A percentile compares a stretch with the other conserved stretches of the same genome.
Evolutionary conservation across 1,284 basidiomycete species (phyloP).

Genomic region (Pseudozyma tsukubaensis): DNA sequence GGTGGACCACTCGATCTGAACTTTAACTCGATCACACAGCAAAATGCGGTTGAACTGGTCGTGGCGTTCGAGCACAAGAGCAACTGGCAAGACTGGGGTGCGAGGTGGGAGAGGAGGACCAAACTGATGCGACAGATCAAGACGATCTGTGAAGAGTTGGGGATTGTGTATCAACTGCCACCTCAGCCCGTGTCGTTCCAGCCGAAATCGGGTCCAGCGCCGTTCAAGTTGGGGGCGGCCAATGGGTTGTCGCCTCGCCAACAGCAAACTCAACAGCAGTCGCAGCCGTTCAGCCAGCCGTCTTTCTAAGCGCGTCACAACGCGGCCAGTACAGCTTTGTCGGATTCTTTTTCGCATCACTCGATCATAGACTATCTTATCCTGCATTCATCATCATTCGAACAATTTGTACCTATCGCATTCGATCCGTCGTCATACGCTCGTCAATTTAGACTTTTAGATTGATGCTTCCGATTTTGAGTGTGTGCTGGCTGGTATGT

Average conservation of each 20-base stretch:
- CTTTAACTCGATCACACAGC: slow-evolving; percentile 65
- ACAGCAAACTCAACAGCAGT: slow-evolving; percentile 2
- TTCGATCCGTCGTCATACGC: not conserved
- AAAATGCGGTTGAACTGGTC: slow-evolving; percentile 58
- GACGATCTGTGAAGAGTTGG: slow-evolving; percentile 51
- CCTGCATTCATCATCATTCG: not conserved
- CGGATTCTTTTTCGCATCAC: too few species aligned
- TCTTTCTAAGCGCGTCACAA: too few species aligned
- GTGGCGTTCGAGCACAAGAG: slow-evolving; percentile 82
- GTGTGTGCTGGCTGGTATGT: too few species aligned
- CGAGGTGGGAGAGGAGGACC: slow-evolving; percentile 72
- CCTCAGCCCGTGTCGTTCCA: slow-evolving; percentile 63
- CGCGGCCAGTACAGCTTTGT: too few species aligned
- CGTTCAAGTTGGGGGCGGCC: slow-evolving; percentile 36
- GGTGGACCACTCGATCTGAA: slow-evolving; percentile 65
- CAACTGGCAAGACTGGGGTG: slow-evolving; percentile 89
- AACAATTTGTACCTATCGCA: not conserved
- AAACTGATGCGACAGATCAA: slow-evolving; percentile 64
- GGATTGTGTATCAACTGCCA: slow-evolving; percentile 57
- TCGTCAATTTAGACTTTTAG: not conserved
- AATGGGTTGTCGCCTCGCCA: slow-evolving; percentile 1
- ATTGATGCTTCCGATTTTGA: too few species aligned
- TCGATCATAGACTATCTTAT: not conserved
- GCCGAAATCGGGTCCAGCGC: slow-evolving; percentile 43
- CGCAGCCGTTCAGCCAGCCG: not conserved